Evolutionary conservation across 163 green algal genomes (phyloP).

Genomic region (Prototheca cutis): DNA sequence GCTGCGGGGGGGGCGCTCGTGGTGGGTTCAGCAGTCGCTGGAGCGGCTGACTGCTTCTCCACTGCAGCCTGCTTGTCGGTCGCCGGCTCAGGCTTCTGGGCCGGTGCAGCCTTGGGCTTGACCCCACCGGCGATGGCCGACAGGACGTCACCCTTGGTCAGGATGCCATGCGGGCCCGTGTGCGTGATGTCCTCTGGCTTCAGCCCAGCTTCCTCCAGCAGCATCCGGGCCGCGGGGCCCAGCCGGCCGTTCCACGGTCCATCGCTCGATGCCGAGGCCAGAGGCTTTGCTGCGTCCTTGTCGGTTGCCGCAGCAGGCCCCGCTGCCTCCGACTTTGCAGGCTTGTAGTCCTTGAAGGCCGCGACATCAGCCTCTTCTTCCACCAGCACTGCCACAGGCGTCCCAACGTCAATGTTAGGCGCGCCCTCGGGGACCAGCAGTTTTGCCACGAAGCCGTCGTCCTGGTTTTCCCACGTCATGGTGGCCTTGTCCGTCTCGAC

Average conservation of each 20-base stretch:
- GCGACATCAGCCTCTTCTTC: constrained; percentile 64
- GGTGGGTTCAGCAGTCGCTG: not conserved
- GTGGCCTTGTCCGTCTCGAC: constrained; percentile 92
- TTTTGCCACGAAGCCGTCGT: constrained; percentile 52
- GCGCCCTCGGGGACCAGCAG: constrained; percentile 49
- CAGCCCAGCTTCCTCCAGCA: constrained; percentile 36
- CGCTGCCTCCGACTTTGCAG: not conserved
- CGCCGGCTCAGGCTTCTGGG: not conserved
- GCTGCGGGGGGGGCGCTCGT: constrained; percentile 2
- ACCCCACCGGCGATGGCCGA: constrained; percentile 28
- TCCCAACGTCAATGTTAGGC: constrained; percentile 65
- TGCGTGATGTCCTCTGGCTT: constrained; percentile 20
- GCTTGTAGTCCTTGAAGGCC: constrained; percentile 62
- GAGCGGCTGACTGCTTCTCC: not conserved
- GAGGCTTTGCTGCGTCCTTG: no score
- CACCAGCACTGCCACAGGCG: constrained; percentile 68
- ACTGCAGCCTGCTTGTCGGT: not conserved
- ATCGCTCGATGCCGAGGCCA: no score
- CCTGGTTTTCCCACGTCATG: constrained; percentile 61
- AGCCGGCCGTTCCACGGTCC: constrained; percentile 11
- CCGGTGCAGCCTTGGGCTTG: constrained; percentile 4
- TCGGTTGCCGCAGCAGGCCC: not conserved
- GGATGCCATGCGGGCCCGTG: constrained; percentile 45
- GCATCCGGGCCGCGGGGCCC: constrained; percentile 38
- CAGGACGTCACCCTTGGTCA: constrained; percentile 67